Base-by-base conservation (phyloP, 1,284 basidiomycete genomes). In the Phylloboletellus chloephorus region DNA sequence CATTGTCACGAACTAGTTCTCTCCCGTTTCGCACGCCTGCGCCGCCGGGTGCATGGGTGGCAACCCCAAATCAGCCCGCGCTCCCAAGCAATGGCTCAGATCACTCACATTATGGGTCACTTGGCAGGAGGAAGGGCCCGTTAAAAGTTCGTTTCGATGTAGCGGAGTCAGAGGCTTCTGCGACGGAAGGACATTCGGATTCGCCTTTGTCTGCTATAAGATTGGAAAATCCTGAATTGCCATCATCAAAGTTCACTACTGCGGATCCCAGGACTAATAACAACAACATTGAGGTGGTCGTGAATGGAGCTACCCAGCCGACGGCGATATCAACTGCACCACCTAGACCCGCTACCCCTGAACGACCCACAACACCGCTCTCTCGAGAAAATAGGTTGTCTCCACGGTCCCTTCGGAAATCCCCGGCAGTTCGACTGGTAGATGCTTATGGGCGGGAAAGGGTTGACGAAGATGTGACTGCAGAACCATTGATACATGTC, bases 131-230 rank as follows among this genome's bases (percentile, higher is more conserved):
- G 44, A 70, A 65, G 47, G 67, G 67, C 38, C 54, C 67, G 12
- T 50, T 75, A 53, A 82, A 79, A 53, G 84, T 87, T 37, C 76
- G 83, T 28, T 88, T 87, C 52, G 76, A 86, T 52, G 65, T 72
- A 24, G 58, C 72, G 31, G 64, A 68, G 22, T 62, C 58, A 42
- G 60, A 66, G 39, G 47, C 63, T 34, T 60, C 67, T 9, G 57
- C 65, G 19, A 66, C 66, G 23, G 69, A 72, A 50, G 63, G 53
- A 23, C 58, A 41, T 13, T 25, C 48, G 11, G 46, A 39, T 34
- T 48, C 62, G 15, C 61, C 60, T 12, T 35, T 64, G 23, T 47
- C 58, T 12, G 59, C 58, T 15, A 54, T 61, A 32, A 47, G 50
- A 42, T 36, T 57, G 43, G 31, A 33, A 34, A 56, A 59, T 33